A percentile compares a stretch with the other conserved stretches of the same genome.
phyloP scores from a whole-genome alignment of 1,139 yeast species.

The Yamadazyma blattariae region DNA sequence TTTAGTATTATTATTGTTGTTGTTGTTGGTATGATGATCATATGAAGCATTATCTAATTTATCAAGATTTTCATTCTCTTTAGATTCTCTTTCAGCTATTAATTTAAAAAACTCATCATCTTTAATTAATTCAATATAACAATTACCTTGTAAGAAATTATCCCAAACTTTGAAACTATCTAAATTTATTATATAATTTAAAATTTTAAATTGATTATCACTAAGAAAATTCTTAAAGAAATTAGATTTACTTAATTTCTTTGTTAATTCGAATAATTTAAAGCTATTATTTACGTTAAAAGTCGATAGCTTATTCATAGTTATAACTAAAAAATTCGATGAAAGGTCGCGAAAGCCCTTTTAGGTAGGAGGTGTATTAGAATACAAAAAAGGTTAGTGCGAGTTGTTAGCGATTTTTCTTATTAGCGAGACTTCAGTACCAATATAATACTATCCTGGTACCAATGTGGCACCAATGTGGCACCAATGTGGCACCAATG shows the following conservation, averaged over 20 bases:
- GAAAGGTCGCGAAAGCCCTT: neutral
- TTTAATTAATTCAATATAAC: constrained; percentile 31
- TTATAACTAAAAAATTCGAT: constrained; percentile 1
- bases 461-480: too few species aligned
- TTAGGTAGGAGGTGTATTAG: too few species aligned
- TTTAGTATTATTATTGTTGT: constrained; percentile 3
- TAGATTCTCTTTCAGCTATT: constrained; percentile 1
- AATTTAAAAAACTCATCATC: constrained; percentile 8
- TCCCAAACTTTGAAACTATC: constrained; percentile 44
- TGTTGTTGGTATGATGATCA: too few species aligned
- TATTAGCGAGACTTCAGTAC: too few species aligned
- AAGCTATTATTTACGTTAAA: constrained; percentile 41
- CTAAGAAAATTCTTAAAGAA: constrained; percentile 60
- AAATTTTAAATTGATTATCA: constrained; percentile 57
- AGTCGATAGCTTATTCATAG: constrained; percentile 43
- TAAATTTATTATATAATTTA: constrained; percentile 38
- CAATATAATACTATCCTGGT: too few species aligned
- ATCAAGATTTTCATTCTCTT: constrained; percentile 11
- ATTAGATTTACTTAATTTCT: constrained; percentile 42
- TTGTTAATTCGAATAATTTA: constrained; percentile 47
- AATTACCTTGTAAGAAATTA: constrained; percentile 52
- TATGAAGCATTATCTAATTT: constrained; percentile 7
- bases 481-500: too few species aligned
- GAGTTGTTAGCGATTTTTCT: too few species aligned
- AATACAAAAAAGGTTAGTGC: too few species aligned